Evolutionary conservation across 495 filamentous ascomycete species (phyloP).

Genomic region (Penicillium antarcticum): DNA sequence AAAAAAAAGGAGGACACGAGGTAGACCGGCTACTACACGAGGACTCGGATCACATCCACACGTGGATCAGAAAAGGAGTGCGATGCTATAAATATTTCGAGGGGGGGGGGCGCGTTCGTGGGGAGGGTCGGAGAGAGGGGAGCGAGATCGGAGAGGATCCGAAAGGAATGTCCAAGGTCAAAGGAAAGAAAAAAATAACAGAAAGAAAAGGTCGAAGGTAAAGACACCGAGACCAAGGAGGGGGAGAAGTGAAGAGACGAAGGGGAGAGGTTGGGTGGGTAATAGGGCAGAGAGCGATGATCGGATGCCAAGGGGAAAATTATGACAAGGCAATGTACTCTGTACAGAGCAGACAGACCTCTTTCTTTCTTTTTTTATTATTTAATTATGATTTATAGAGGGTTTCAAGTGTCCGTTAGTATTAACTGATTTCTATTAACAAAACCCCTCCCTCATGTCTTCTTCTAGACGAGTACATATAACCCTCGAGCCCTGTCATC

Average conservation of each 20-base stretch:
- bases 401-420: too few relatives aligned
- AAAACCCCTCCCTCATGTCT: too few relatives aligned
- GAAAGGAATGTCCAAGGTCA: constrained; percentile 20
- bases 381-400: background rate
- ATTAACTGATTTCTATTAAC: too few relatives aligned
- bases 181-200: constrained; percentile 9
- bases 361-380: background rate
- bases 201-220: constrained; percentile 9
- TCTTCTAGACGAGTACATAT: too few relatives aligned
- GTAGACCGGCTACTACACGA: constrained; percentile 41
- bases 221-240: constrained; percentile 4
- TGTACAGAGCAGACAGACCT: background rate
- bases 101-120: constrained; percentile 4
- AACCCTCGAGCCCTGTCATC: too few relatives aligned
- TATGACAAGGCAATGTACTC: background rate
- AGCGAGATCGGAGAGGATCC: constrained; percentile 4
- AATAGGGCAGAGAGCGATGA: constrained; percentile 17
- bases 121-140: constrained; percentile 17
- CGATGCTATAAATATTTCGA: constrained; percentile 25
- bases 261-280: constrained; percentile 21
- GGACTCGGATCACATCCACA: constrained; percentile 19
- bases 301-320: constrained; percentile 17
- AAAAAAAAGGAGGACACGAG: constrained; percentile 6
- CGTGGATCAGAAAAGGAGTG: constrained; percentile 21
- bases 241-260: constrained; percentile 6